Base-by-base conservation (phyloP, 306 rosid species). In the Hippophae tibetana region DNA sequence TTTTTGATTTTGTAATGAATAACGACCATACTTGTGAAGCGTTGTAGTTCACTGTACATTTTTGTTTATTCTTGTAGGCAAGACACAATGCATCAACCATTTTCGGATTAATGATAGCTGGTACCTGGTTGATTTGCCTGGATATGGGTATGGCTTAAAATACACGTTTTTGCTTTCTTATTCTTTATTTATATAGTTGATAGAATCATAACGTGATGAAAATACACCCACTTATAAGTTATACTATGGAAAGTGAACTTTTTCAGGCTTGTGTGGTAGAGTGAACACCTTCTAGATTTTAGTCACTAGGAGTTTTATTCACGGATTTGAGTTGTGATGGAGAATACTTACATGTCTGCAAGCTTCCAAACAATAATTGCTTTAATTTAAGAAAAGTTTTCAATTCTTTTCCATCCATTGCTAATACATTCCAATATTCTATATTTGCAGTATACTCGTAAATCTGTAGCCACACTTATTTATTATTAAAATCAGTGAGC, bases 41-140 rank as follows among this genome's bases (percentile, higher is more conserved):
- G 12, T 44, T 41, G 13, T 54, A 25, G 9, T 50, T 58, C 9
- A 60, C 47, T 13, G 12, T 43, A n/a, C 14, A 42, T 42, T 55
- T 43, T 61, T 56, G 9, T 7, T 9, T 9, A 58, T 65, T 51
- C 49, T 58, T 69, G 78, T 52, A 93, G 99, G 99, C 41, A 93
- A 93, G 72, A 93, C 99, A 4, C 99, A 93, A 48, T 93, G 96
- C 75, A 93, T 93, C 65, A 93, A 93, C 72, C 99, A 93, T 78
- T 89, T 93, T 68, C 90, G 87, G 60, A 82, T 93, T 73, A 89
- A 93, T 31, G 86, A 81, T 76, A 84, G 83, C 78, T 93, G 97
- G 97, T 89, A 75, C 67, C 76, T 93, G 67, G 99, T 93, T 60
- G 99, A 93, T 89, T 81, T 93, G 78, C 99, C 99, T 62, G 97